These are phyloP conservation scores for Wickerhamomyces xylosicus DNA, from an alignment of 805 yeast genomes.

Conservation along the genomic window DNA sequence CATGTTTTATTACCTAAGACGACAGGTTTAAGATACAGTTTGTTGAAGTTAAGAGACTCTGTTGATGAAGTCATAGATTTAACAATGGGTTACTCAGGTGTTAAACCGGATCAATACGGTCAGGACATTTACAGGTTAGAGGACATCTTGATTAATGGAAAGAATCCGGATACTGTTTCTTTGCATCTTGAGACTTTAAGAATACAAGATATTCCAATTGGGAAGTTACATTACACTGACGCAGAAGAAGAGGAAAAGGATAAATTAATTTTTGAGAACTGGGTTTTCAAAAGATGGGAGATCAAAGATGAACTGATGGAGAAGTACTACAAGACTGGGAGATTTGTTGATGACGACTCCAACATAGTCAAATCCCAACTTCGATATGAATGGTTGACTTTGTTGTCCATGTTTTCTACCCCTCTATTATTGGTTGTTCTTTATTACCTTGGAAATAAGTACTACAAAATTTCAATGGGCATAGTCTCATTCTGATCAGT, in stretches of 20 bases:
- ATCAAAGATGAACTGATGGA: slow-evolving; percentile 69
- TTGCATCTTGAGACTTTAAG: slow-evolving; percentile 52
- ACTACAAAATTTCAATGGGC: background rate
- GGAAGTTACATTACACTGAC: slow-evolving; percentile 34
- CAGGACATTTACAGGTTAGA: slow-evolving; percentile 66
- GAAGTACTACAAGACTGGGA: slow-evolving; percentile 45
- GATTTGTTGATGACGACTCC: slow-evolving; percentile 23
- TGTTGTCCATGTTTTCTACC: background rate
- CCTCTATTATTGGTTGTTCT: background rate
- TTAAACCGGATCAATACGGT: slow-evolving; percentile 52
- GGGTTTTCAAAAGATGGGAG: slow-evolving; percentile 70
- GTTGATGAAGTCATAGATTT: slow-evolving; percentile 64
- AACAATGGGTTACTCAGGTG: slow-evolving; percentile 76
- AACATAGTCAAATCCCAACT: background rate
- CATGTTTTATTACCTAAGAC: slow-evolving; percentile 75
- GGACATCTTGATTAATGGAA: slow-evolving; percentile 55
- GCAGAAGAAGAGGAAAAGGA: slow-evolving; percentile 29
- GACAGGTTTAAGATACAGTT: slow-evolving; percentile 65
- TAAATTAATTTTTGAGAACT: slow-evolving; percentile 46
- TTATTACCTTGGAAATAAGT: background rate
- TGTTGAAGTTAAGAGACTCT: slow-evolving; percentile 43
- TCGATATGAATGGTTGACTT: background rate
- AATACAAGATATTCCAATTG: slow-evolving; percentile 54
- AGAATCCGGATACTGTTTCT: slow-evolving; percentile 58
- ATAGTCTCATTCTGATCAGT: too few species aligned